Conservation (phyloP, 495 filamentous ascomycete species). For the Podospora pseudoanserina region DNA sequence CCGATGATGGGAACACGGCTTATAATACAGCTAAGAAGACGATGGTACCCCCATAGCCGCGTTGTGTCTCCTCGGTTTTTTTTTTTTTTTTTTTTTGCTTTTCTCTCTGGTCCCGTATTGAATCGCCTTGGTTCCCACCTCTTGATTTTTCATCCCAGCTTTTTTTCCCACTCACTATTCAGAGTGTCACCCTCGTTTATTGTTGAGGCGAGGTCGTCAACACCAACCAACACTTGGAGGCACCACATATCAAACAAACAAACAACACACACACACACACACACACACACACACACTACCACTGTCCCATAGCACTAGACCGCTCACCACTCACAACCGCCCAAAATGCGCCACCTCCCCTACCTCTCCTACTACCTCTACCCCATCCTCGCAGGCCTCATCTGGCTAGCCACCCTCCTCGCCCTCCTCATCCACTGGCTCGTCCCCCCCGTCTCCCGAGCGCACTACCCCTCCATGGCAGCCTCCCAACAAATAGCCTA, state of each 20-base stretch:
- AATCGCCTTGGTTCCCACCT: neutral
- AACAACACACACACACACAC: neutral
- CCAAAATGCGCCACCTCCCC: slow-evolving; percentile 2
- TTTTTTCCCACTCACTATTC: neutral
- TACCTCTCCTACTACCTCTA: slow-evolving; percentile 62
- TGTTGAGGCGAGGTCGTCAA: neutral
- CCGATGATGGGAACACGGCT: neutral
- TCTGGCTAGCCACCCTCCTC: slow-evolving; percentile 70
- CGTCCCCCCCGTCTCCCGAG: slow-evolving; percentile 49
- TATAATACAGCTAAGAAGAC: neutral
- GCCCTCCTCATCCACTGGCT: slow-evolving; percentile 61
- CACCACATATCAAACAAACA: neutral
- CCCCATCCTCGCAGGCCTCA: slow-evolving; percentile 70
- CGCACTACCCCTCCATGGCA: slow-evolving; percentile 66
- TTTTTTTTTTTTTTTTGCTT: neutral
- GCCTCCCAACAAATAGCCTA: slow-evolving; percentile 68
- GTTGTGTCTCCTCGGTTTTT: neutral
- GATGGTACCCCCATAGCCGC: neutral
- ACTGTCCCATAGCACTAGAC: neutral
- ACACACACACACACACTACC: too few relatives aligned
- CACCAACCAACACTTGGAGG: neutral
- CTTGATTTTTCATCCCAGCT: neutral
- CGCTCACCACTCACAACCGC: neutral
- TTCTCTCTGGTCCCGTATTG: neutral
- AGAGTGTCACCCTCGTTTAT: neutral